Evolutionary conservation across 805 yeast genomes (phyloP).

Genomic region (Geotrichum ghanense): DNA sequence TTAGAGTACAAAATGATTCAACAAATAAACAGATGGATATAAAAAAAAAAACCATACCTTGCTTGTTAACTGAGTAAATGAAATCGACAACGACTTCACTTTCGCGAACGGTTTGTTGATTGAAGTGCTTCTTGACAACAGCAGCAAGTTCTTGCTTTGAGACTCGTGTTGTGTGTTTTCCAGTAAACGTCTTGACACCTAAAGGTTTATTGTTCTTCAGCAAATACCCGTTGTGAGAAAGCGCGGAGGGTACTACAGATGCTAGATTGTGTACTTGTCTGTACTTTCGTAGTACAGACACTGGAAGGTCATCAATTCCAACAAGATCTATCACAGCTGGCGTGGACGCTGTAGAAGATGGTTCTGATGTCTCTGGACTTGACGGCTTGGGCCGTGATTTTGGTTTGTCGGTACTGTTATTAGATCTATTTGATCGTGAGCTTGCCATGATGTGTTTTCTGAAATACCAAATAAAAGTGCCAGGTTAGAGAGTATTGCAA

Average conservation of each 20-base stretch:
- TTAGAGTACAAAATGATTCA: too few species aligned
- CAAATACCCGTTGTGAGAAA: constrained; percentile 58
- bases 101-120: constrained; percentile 51
- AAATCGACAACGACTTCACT: constrained; percentile 82
- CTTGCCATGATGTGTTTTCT: background rate
- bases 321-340: constrained; percentile 17
- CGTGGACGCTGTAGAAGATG: constrained; percentile 9
- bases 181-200: constrained; percentile 56
- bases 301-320: constrained; percentile 58
- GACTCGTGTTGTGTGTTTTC: constrained; percentile 32
- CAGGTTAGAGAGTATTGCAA: too few species aligned
- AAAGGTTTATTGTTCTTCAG: constrained; percentile 43
- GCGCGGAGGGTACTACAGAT: constrained; percentile 38
- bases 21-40: background rate
- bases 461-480: too few species aligned
- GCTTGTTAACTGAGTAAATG: constrained; percentile 72
- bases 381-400: constrained; percentile 5
- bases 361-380: constrained; percentile 15
- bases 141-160: constrained; percentile 49
- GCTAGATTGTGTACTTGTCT: constrained; percentile 45
- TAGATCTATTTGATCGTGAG: background rate
- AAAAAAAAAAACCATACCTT: constrained; percentile 31
- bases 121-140: constrained; percentile 59
- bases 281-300: constrained; percentile 58
- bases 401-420: background rate